Evolutionary conservation across 2,329 filamentous ascomycete genomes (phyloP), one percentile per base, ranked within the genome.

Genomic region (Calonectria fujianensis): DNA sequence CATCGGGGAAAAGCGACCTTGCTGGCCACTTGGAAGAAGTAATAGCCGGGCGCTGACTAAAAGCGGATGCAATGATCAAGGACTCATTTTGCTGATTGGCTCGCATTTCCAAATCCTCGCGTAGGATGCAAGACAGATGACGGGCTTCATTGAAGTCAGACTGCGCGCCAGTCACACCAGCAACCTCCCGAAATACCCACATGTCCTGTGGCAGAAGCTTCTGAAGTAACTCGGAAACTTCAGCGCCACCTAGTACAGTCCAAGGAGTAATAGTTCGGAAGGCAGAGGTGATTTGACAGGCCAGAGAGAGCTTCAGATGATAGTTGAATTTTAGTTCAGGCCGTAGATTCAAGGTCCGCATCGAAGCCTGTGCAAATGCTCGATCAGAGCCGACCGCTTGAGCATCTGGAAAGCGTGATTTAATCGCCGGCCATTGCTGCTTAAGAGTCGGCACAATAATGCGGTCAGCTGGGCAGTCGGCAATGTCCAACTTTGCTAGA

Each of bases 111-210:
- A 54, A 54, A 20, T 54, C 51, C 3, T 54, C 51, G 13, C 51
- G 51, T 7, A 54, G 31, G 16, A 54, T 31, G 7, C 51, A 54
- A 8, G 51, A 54, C 31, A 54, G 31, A 29, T 54, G 51, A 3
- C 51, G 51, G 27, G 51, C 51, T 7, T 54, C 51, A 20, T 32
- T 29, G 14, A 54, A 54, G 4, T 54, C 24, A 8, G 24, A 29
- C 51, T 54, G 51, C 29, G 51, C 51, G 4, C 51, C 51, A n/a
- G 51, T 54, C 24, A 54, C 51, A 8, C 51, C 51, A 20, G 51
- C 51, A 20, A 54, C 27, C 24, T 54, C 51, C 9, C 27, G 14
- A 7, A 54, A 54, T 14, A 54, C 51, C 51, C 51, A 54, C 27
- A 54, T 16, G 8, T 54, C 51, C 13, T 29, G 14, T 3, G 51